Evolutionary conservation across 176 grass and related monocot genomes (phyloP).

Genomic region (Panicum miliaceum): DNA sequence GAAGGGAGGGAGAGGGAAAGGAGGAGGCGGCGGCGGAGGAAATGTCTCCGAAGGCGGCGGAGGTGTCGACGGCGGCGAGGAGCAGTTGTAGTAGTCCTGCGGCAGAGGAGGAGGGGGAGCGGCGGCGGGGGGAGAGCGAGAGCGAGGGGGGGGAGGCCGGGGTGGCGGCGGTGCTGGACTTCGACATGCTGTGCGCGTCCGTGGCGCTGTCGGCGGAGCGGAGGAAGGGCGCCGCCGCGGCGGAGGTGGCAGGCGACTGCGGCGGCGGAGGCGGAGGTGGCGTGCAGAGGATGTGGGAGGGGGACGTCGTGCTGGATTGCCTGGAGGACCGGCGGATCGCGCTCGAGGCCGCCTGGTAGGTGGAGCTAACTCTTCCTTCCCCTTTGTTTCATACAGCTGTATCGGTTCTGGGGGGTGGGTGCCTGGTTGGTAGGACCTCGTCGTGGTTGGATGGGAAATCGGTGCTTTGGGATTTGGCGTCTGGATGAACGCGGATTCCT

Average conservation of each 20-base stretch:
- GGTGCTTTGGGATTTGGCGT: slow-evolving; percentile 21
- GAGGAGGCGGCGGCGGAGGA: not conserved
- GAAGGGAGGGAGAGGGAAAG: not conserved
- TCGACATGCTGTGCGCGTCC: slow-evolving; percentile 94
- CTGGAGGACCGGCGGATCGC: slow-evolving; percentile 88
- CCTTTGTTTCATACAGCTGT: slow-evolving; percentile 28
- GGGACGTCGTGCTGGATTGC: slow-evolving; percentile 84
- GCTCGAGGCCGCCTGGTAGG: slow-evolving; percentile 88
- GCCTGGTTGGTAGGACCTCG: slow-evolving; percentile 14
- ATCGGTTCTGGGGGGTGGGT: not conserved
- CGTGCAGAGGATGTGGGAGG: slow-evolving; percentile 99
- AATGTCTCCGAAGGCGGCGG: slow-evolving; percentile 15
- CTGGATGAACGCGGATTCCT: not conserved
- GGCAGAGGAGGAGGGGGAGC: slow-evolving; percentile 21
- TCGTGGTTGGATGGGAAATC: not conserved
- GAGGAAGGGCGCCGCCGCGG: slow-evolving; percentile 34
- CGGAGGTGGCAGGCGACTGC: not conserved
- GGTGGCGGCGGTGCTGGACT: slow-evolving; percentile 73
- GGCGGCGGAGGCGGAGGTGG: slow-evolving; percentile 33
- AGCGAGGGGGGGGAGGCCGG: slow-evolving; percentile 40
- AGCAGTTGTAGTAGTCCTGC: not conserved
- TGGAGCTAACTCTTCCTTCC: slow-evolving; percentile 29
- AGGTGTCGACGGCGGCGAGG: slow-evolving; percentile 28
- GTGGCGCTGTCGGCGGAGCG: slow-evolving; percentile 73
- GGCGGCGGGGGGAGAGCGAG: slow-evolving; percentile 30